Base-by-base conservation (phyloP, 495 filamentous ascomycete genomes). In the Trichoderma virens region DNA sequence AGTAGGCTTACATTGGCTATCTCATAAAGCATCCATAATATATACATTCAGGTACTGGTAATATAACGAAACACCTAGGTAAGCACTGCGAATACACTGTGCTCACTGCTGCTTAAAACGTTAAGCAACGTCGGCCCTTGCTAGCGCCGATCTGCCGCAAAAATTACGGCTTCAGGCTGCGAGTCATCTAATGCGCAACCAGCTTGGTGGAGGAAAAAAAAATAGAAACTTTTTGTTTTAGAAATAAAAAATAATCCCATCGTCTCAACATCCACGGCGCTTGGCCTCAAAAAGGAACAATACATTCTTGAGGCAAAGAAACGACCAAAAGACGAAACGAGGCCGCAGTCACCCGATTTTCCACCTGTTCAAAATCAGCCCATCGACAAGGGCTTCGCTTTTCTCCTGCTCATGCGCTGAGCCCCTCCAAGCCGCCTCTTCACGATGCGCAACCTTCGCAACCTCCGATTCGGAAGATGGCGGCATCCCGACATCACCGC, bases 361-460 rank as follows among this genome's bases (percentile, higher is more conserved):
- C 20, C 27, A 8, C 27, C 51, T 27, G 51, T 27, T 30, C 51
- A 5, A n/a, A n/a, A 56, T 56, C 51, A 30, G 25, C 23, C 51
- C 51, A 56, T 30, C 51, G 25, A 30, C 51, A 14, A 30, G 51
- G 51, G 45, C 16, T 25, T 51, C 45, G 9, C 16, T 47, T 25
- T 8, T 47, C 8, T 47, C n/a, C 18, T 47, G n/a, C 43, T 23
- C 51, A 27, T 56, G 23, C 59, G 31, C 31, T 38, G 31, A 61
- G 31, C 20, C 59, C 59, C 31, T 30, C 31, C 59, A 20, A 16
- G 23, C 5, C 59, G 35, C 35, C 61, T 41, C 30, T 59, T 56
- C 61, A 43, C 64, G 43, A 94, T 94, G 90, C 86, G 90, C 70
- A 94, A 94, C 74, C 78, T 92, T 62, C 87, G 83, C 74, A 91